Conservation (phyloP, 208 protist genomes). For the Trypanosoma caninum region DNA sequence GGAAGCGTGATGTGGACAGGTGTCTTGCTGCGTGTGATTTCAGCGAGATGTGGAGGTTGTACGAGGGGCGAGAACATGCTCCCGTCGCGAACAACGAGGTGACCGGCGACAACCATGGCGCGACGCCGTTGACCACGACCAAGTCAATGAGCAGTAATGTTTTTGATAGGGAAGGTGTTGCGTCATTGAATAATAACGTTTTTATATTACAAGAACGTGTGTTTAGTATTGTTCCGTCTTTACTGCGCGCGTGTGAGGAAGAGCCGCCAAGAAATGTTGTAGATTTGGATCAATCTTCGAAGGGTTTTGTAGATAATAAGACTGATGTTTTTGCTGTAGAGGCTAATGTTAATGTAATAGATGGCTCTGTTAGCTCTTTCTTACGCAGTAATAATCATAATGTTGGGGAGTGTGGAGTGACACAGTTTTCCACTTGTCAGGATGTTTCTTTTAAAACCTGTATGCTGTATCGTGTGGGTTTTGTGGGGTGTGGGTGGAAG, state of each 20-base stretch:
- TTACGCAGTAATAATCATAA: no score
- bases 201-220: no score
- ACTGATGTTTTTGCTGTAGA: not conserved
- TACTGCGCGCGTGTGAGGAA: not conserved
- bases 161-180: not conserved
- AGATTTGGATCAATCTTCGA: no score
- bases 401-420: not conserved
- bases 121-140: not conserved
- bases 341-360: not conserved
- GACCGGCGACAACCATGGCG: not conserved
- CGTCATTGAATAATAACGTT: not conserved
- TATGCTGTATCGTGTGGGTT: constrained; percentile 58
- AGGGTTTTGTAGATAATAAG: not conserved
- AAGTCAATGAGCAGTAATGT: not conserved
- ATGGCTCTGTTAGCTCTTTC: no score
- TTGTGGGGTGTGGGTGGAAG: constrained; percentile 55
- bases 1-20: constrained; percentile 17
- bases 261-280: not conserved
- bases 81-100: not conserved
- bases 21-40: constrained; percentile 20
- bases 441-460: not conserved
- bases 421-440: not conserved
- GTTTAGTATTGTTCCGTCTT: not conserved
- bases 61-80: not conserved
- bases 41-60: constrained; percentile 29